Evolutionary conservation across 805 yeast species (phyloP).

Genomic region (Citeromyces matritensis): DNA sequence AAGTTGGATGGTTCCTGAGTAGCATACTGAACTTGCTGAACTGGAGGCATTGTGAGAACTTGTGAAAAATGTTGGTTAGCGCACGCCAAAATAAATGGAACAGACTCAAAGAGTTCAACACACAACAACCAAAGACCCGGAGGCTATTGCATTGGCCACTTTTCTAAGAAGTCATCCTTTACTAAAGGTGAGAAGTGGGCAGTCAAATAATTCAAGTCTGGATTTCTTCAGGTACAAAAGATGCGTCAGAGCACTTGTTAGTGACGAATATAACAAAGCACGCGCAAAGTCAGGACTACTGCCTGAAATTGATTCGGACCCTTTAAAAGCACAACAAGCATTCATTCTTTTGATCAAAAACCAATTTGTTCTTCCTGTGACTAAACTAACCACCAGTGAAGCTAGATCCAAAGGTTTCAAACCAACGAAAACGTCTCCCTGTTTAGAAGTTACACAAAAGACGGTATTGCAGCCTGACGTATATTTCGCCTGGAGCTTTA

Average conservation of each 20-base stretch:
- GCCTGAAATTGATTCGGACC: conserved; percentile 24
- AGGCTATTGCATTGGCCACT: conserved; percentile 55
- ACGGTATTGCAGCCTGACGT: conserved; percentile 50
- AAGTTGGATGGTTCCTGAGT: conserved; percentile 69
- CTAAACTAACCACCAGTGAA: conserved; percentile 55
- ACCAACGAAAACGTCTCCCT: conserved; percentile 53
- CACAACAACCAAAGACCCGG: conserved; percentile 21
- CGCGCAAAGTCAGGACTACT: conserved; percentile 23
- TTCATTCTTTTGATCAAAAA: conserved; percentile 57
- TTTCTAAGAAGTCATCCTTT: conserved; percentile 47
- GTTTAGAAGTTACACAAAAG: conserved; percentile 33
- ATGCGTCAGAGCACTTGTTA: conserved; percentile 59
- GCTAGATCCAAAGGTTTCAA: conserved; percentile 46
- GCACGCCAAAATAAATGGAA: not conserved
- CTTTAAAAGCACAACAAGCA: conserved; percentile 41
- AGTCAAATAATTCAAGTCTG: conserved; percentile 50
- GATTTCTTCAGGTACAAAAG: conserved; percentile 86
- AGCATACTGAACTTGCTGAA: conserved; percentile 46
- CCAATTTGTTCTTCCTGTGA: conserved; percentile 63
- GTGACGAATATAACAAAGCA: conserved; percentile 50
- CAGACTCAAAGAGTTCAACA: conserved; percentile 5
- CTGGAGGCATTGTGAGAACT: conserved; percentile 38
- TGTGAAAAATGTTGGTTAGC: not conserved
- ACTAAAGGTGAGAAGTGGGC: conserved; percentile 75
- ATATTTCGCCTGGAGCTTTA: conserved; percentile 77